Conservation (phyloP, 2,329 filamentous ascomycete species). For the Fusarium temperatum region DNA sequence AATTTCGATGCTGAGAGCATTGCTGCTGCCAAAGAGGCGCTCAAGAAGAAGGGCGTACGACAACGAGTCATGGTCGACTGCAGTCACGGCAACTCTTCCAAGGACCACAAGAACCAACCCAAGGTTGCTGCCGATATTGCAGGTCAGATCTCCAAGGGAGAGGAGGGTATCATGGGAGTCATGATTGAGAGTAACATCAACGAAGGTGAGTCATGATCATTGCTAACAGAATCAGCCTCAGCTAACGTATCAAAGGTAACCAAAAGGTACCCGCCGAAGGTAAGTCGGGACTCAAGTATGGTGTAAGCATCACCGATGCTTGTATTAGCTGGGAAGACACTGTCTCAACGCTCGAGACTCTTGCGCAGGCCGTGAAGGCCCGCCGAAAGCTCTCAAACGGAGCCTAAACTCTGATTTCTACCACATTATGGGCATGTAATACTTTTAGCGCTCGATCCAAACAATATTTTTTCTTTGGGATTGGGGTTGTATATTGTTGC, state of each 20-base stretch:
- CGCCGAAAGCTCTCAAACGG: slow-evolving; percentile 47
- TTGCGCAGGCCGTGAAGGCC: slow-evolving; percentile 83
- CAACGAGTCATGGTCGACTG: slow-evolving; percentile 96
- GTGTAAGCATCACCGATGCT: slow-evolving; percentile 96
- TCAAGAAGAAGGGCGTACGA: slow-evolving; percentile 77
- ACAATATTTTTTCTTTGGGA: background rate
- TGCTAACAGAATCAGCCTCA: background rate
- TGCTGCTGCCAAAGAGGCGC: slow-evolving; percentile 79
- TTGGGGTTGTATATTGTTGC: slow-evolving; percentile 19
- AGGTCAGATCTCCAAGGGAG: slow-evolving; percentile 85
- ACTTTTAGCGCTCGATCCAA: background rate
- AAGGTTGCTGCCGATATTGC: slow-evolving; percentile 86
- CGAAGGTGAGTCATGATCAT: slow-evolving; percentile 69
- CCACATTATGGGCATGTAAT: background rate
- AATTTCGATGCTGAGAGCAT: slow-evolving; percentile 93
- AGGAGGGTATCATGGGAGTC: slow-evolving; percentile 90
- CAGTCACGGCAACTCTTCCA: slow-evolving; percentile 94
- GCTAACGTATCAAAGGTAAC: slow-evolving; percentile 62
- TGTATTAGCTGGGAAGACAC: slow-evolving; percentile 97
- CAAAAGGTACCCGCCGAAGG: slow-evolving; percentile 94
- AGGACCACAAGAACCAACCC: slow-evolving; percentile 97
- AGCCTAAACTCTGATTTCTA: slow-evolving; percentile 5
- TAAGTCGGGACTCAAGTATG: slow-evolving; percentile 85
- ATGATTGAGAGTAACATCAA: slow-evolving; percentile 99
- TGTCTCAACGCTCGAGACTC: slow-evolving; percentile 75